Base-by-base conservation (phyloP, 2,329 filamentous ascomycete species). In the Torrubiella hemipterigena region DNA sequence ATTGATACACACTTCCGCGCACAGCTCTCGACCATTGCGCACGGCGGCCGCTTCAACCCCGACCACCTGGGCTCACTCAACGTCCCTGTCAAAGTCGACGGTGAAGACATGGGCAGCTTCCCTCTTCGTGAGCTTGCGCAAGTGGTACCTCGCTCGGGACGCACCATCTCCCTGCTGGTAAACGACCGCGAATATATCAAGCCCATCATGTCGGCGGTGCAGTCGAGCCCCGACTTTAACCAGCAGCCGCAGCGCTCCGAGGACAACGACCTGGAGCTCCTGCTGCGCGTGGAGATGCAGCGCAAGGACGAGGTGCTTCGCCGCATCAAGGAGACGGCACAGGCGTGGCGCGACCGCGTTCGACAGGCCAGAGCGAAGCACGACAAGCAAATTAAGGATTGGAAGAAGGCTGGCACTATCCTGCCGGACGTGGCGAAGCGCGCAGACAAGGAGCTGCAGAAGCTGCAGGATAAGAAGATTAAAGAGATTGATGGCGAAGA, bases 201-300 rank as follows among this genome's bases (percentile, higher is more conserved):
- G 56, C 58, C 65, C 42, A 63, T 73, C 53, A 63, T 70, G 59
- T 63, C 58, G 44, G 69, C 69, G 19, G 56, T 73, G 30, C 67
- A 72, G 52, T 44, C 50, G 18, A 63, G 58, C 44, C 45, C 49
- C n/a, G 59, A 67, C 42, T 73, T 68, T 52, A 73, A 73, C 58
- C 69, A 73, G 60, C 69, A 73, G 59, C 69, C 69, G 28, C 71
- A 74, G 61, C 57, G 57, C 14, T 61, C 60, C 47, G 57, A 65
- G 27, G 69, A 74, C 48, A 73, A 73, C 51, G 67, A 70, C 50
- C 62, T 74, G 15, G 69, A 74, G 56, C 61, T 75, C 35, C 44
- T 67, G 17, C 57, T 75, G 38, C 61, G 60, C 44, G 52, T 73
- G 33, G 68, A 73, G 58, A 52, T 59, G 18, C 67, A 69, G 54